Evolutionary conservation across 1,284 basidiomycete species (phyloP), one percentile per base, ranked within the genome.

Genomic region (Pseudozyma hubeiensis): DNA sequence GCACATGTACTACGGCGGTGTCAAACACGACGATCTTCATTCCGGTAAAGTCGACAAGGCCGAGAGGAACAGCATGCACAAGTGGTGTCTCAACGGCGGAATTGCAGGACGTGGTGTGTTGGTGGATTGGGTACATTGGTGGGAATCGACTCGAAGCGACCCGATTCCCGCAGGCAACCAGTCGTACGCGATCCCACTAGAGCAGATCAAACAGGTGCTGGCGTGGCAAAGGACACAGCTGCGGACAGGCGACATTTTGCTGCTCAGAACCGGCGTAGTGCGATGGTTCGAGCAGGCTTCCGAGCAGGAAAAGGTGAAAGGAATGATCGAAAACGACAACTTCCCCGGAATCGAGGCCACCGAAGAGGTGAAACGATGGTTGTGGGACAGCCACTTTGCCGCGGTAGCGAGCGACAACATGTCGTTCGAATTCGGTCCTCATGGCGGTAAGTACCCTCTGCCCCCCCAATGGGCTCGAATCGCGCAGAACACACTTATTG

Each of bases 101-200:
- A 68, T 73, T 39, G 70, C 61, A 5, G 70, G 65, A 17, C 52
- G 70, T 14, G 70, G 70, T n/a, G 65, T 68, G 5, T 30, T 73
- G 37, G 70, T 73, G 0, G 70, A 73, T 37, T 73, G 70, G 70
- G 64, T 73, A 34, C 61, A 61, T n/a, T 73, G 70, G 70, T 73
- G 65, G 64, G 70, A 73, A 29, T 56, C 60, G 24, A 73, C 64
- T 9, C 60, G 58, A 34, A n/a, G 24, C n/a, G 51, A 62, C 16
- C 61, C 64, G 2, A 30, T 68, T 24, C 70, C 70, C 8, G 29
- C 53, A 10, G 64, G 34, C 11, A 68, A 73, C 52, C 61, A 61
- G 16, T 64, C 61, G 4, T 64, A 61, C n/a, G 53, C 56, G 7
- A 73, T 68, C 34, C 65, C 65, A 1, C 50, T 73, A 0, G 44